Evolutionary conservation across 371 early-diverging fungal species (phyloP).

Genomic region (Sporodiniella umbellata): DNA sequence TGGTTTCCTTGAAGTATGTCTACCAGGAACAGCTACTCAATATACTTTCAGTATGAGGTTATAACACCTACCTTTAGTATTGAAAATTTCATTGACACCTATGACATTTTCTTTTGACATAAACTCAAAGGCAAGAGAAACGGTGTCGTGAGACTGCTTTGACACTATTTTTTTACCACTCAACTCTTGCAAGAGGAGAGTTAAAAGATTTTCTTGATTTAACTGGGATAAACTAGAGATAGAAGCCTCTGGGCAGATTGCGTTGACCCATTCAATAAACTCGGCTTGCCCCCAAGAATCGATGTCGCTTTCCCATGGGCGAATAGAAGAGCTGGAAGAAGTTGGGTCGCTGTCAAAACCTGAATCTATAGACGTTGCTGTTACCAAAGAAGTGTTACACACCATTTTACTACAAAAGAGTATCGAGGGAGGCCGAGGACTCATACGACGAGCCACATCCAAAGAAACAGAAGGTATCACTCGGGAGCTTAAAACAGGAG

Average conservation of each 20-base stretch:
- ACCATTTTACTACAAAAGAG: constrained; percentile 23
- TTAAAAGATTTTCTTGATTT: constrained; percentile 51
- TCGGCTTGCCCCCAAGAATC: constrained; percentile 37
- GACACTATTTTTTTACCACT: constrained; percentile 44
- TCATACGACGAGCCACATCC: constrained; percentile 58
- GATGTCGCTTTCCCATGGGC: constrained; percentile 1
- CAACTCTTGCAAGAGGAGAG: constrained; percentile 48
- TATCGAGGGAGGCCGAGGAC: constrained; percentile 64
- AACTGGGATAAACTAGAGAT: constrained; percentile 48
- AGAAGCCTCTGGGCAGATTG: constrained; percentile 31
- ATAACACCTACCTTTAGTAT: constrained; percentile 40
- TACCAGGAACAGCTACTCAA: not conserved
- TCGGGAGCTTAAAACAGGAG: constrained; percentile 65
- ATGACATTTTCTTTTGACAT: constrained; percentile 51
- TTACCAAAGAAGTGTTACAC: not conserved
- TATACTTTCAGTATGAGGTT: not conserved
- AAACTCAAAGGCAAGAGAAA: constrained; percentile 58
- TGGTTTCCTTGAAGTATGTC: constrained; percentile 60
- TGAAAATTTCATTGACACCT: constrained; percentile 46
- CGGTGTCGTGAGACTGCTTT: constrained; percentile 42
- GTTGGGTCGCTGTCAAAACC: constrained; percentile 3
- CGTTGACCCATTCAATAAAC: constrained; percentile 59
- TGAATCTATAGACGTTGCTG: constrained; percentile 2
- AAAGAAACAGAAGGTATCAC: constrained; percentile 61
- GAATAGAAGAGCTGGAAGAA: not conserved